Evolutionary conservation across 345 rosid species (phyloP).

Genomic region (Pseudoturritis turrita): DNA sequence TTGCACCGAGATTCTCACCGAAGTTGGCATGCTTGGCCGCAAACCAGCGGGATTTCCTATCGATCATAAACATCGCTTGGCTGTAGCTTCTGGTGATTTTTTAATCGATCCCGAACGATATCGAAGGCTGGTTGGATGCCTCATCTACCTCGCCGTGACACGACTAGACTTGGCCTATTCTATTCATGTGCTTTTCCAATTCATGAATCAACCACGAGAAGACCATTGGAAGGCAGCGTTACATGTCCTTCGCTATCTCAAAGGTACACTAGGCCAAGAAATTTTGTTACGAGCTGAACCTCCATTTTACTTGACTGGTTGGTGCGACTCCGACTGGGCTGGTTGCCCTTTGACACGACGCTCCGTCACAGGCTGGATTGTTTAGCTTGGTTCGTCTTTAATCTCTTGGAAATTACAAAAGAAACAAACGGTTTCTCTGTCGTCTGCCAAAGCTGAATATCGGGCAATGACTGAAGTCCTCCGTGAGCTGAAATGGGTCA

Average conservation of each 20-base stretch:
- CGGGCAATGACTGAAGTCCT: background rate
- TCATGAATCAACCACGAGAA: background rate
- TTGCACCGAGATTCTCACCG: too few species aligned
- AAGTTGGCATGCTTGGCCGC: too few species aligned
- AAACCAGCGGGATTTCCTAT: too few species aligned
- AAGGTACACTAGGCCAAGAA: background rate
- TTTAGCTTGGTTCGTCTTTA: background rate
- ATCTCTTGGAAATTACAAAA: background rate
- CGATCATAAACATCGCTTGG: too few species aligned
- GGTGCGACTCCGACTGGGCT: background rate
- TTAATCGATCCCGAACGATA: background rate
- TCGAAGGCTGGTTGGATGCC: rapidly evolving
- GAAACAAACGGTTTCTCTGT: background rate
- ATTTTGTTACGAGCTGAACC: background rate
- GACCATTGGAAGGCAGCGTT: background rate
- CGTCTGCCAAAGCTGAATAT: background rate
- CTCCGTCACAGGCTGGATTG: background rate
- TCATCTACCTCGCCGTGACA: rapidly evolving
- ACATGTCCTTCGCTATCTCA: rapidly evolving
- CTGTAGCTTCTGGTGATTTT: too few species aligned
- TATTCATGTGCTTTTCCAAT: background rate
- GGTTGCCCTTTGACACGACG: background rate
- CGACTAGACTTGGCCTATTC: background rate
- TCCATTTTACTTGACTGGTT: background rate
- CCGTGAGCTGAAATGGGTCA: too few species aligned